A percentile compares a stretch with the other conserved stretches of the same genome.
Evolutionary conservation across 495 filamentous ascomycete species (phyloP).

Genomic region (Apiosordaria backusii): DNA sequence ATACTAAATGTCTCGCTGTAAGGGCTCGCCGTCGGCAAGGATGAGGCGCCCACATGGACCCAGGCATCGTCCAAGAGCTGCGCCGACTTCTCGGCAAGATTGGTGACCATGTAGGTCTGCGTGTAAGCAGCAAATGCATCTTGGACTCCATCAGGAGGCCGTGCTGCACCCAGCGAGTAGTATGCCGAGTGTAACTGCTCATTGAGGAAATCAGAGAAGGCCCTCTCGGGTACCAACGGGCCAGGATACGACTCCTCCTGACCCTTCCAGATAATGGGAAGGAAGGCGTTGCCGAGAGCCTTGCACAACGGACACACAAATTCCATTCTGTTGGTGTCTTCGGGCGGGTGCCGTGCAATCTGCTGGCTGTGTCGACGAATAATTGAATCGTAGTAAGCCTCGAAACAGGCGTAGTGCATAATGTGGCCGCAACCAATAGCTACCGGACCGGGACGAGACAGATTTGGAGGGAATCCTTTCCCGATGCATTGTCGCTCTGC

Average conservation of each 20-base stretch:
- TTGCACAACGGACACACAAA: slow-evolving; percentile 99
- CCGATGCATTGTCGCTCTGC: slow-evolving; percentile 78
- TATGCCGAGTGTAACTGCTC: slow-evolving; percentile 37
- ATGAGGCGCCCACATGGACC: slow-evolving; percentile 28
- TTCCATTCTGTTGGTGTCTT: slow-evolving; percentile 69
- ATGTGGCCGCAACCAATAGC: slow-evolving; percentile 93
- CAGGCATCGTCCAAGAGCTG: slow-evolving; percentile 36
- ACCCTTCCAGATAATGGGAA: slow-evolving; percentile 93
- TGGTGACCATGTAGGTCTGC: slow-evolving; percentile 57
- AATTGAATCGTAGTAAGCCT: slow-evolving; percentile 79
- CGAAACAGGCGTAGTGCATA: slow-evolving; percentile 97
- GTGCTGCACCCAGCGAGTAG: slow-evolving; percentile 37
- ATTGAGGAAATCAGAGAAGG: slow-evolving; percentile 65
- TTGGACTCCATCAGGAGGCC: slow-evolving; percentile 46
- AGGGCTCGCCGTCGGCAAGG: slow-evolving; percentile 30
- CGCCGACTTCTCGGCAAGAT: slow-evolving; percentile 43
- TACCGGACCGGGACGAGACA: slow-evolving; percentile 71
- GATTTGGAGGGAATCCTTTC: slow-evolving; percentile 74
- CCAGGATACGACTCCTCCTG: slow-evolving; percentile 79
- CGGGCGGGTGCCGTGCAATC: slow-evolving; percentile 89
- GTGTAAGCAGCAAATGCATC: slow-evolving; percentile 66
- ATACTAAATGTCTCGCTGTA: slow-evolving; percentile 32
- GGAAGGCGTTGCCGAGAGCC: slow-evolving; percentile 89
- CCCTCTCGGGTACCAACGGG: slow-evolving; percentile 51
- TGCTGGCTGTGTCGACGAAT: slow-evolving; percentile 80